A percentile compares a stretch with the other conserved stretches of the same genome.
Conservation (phyloP, 164 flowering plant genomes). For the Hamamelis virginiana region DNA sequence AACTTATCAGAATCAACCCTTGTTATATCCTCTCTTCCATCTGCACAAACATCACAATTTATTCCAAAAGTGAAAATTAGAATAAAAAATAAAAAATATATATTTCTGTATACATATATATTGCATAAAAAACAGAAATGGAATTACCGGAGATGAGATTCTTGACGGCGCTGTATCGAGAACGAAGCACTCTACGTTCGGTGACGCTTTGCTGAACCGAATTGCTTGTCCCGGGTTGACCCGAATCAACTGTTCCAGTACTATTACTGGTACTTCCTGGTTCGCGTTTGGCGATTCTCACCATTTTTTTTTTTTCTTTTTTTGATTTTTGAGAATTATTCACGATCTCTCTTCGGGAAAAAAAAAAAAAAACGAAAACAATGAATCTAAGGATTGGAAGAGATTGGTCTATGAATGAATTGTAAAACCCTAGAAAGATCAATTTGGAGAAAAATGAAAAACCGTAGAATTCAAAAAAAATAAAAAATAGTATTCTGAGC, state of each 20-base stretch:
- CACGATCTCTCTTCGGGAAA: background rate
- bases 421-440: background rate
- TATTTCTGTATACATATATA: too few relatives aligned
- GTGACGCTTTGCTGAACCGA: slow-evolving; percentile 11
- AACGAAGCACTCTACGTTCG: slow-evolving; percentile 46
- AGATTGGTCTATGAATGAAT: background rate
- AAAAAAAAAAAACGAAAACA: background rate
- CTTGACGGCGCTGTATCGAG: slow-evolving; percentile 51
- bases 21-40: slow-evolving; percentile 49
- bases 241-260: slow-evolving; percentile 1
- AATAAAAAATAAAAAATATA: background rate
- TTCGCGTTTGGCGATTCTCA: slow-evolving; percentile 17
- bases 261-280: slow-evolving; percentile 4
- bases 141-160: slow-evolving; percentile 19
- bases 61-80: background rate
- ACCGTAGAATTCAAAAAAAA: background rate
- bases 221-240: slow-evolving; percentile 8
- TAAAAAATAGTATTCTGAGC: background rate
- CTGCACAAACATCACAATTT: slow-evolving; percentile 28
- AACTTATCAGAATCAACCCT: slow-evolving; percentile 47
- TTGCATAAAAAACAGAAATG: too few relatives aligned
- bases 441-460: background rate
- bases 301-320: too few relatives aligned
- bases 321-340: background rate
- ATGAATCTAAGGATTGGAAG: too few relatives aligned